Evolutionary conservation across 2,329 filamentous ascomycete genomes (phyloP), one percentile per base, ranked within the genome.

Genomic region (Botryosphaeria dothidea): DNA sequence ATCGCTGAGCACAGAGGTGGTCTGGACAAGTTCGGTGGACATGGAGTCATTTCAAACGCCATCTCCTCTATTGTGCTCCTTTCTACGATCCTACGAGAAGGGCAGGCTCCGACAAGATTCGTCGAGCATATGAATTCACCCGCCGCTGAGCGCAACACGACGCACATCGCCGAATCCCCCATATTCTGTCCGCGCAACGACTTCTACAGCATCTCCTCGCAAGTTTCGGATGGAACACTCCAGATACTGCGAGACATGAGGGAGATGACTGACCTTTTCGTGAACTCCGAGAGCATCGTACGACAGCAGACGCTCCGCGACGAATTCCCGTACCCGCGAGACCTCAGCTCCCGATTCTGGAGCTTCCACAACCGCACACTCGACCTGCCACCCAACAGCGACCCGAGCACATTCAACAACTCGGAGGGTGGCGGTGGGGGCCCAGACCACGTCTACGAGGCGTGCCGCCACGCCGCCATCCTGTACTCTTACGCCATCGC

Each of bases 401-500:
- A 60, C 27, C 38, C 38, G 27, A 48, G 17, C 56, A 46, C 56
- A 7, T 46, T 46, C 38, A 15, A n/a, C n/a, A n/a, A 43, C 8
- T n/a, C 25, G 45, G 51, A 31, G 19, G 41, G 48, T 2, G 21
- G 29, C 4, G 38, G 29, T 27, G 52, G 46, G 9, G 19, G 41
- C 31, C 54, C 46, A 11, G 54, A 65, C 45, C 31, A 34, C 34
- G 54, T 65, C 34, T 56, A 65, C 63, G 63, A 60, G 25, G 52
- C 63, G 41, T 65, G 54, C 34, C 63, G 56, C 19, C 63, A 60
- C 54, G 27, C 63, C 17, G 63, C 63, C 5, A 45, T 65, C 36
- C 45, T 65, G 19, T 65, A 65, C 54, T 61, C 63, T 9, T 65
- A 60, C 46, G 54, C 63, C 13, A 38, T 65, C 23, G 54, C 56